phyloP scores from a whole-genome alignment of 2,329 filamentous ascomycete genomes.

The Penicillium frequentans region DNA sequence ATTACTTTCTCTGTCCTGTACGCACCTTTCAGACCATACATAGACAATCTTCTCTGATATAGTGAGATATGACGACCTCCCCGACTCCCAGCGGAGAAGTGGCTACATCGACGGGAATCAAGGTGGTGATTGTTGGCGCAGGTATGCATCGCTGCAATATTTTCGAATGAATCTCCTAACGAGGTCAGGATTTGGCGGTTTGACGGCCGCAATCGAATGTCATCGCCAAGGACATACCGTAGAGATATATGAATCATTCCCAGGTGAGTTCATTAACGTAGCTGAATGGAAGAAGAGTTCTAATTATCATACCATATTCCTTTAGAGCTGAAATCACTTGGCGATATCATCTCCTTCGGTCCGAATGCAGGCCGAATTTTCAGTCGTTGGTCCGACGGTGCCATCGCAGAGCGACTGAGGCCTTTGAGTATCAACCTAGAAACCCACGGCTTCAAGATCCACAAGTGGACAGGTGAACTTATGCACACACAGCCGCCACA shows the following conservation, averaged over 20 bases:
- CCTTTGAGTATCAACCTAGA: conserved; percentile 54
- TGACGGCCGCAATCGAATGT: conserved; percentile 64
- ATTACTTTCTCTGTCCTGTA: not conserved
- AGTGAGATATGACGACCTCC: not conserved
- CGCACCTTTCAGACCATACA: not conserved
- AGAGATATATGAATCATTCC: conserved; percentile 59
- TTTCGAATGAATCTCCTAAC: not conserved
- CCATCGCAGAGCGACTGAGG: conserved; percentile 49
- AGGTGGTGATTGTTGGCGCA: conserved; percentile 50
- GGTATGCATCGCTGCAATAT: conserved; percentile 29
- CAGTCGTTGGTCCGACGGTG: conserved; percentile 56
- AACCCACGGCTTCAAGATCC: conserved; percentile 60
- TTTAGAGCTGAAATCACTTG: conserved; percentile 56
- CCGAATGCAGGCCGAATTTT: conserved; percentile 63
- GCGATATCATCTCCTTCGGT: conserved; percentile 64
- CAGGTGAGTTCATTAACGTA: conserved; percentile 25
- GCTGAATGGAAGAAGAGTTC: not conserved
- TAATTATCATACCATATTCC: not conserved
- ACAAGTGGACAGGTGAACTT: conserved; percentile 63
- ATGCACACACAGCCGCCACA: conserved; percentile 57
- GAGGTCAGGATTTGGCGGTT: conserved; percentile 57
- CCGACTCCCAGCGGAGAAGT: conserved; percentile 8
- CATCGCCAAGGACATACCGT: conserved; percentile 61
- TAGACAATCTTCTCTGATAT: not conserved
- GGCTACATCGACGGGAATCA: conserved; percentile 49